Evolutionary conservation across 2,329 filamentous ascomycete species (phyloP).

Genomic region (Alternaria sp.): DNA sequence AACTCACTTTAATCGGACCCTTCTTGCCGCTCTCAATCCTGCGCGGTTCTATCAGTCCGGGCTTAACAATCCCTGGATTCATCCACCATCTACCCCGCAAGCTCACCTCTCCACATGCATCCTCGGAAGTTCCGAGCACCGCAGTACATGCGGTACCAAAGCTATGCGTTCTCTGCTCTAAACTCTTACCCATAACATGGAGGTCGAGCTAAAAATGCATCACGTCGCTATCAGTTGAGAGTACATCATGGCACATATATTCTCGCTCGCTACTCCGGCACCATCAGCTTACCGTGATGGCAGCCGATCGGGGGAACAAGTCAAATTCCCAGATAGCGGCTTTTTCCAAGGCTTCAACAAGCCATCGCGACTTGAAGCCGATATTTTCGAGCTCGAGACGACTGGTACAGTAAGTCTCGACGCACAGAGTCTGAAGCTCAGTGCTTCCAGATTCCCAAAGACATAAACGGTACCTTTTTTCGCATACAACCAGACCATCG

Average conservation of each 20-base stretch:
- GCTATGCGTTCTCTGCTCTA: neutral
- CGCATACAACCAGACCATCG: slow-evolving; percentile 58
- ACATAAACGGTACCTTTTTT: slow-evolving; percentile 58
- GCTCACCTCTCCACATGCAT: slow-evolving; percentile 23
- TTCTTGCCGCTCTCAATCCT: slow-evolving; percentile 5
- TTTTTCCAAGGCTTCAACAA: slow-evolving; percentile 55
- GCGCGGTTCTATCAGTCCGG: slow-evolving; percentile 23
- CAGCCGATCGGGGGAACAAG: slow-evolving; percentile 34
- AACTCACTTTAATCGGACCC: slow-evolving; percentile 1
- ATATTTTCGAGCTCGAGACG: slow-evolving; percentile 53
- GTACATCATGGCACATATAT: slow-evolving; percentile 46
- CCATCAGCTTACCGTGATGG: slow-evolving; percentile 39
- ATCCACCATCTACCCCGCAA: slow-evolving; percentile 26
- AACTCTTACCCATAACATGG: neutral
- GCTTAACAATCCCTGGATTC: slow-evolving; percentile 5
- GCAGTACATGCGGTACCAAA: slow-evolving; percentile 17
- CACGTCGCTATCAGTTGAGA: neutral
- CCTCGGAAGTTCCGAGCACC: slow-evolving; percentile 3
- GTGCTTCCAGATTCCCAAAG: slow-evolving; percentile 46
- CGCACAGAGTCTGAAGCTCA: neutral
- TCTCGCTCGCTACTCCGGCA: slow-evolving; percentile 41
- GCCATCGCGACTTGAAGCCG: slow-evolving; percentile 53
- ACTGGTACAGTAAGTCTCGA: slow-evolving; percentile 39
- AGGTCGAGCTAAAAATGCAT: neutral
- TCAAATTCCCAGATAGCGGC: slow-evolving; percentile 45